Evolutionary conservation across 202 grass and related monocot genomes (phyloP), one percentile per base, ranked within the genome.

Genomic region (Zizania palustris): DNA sequence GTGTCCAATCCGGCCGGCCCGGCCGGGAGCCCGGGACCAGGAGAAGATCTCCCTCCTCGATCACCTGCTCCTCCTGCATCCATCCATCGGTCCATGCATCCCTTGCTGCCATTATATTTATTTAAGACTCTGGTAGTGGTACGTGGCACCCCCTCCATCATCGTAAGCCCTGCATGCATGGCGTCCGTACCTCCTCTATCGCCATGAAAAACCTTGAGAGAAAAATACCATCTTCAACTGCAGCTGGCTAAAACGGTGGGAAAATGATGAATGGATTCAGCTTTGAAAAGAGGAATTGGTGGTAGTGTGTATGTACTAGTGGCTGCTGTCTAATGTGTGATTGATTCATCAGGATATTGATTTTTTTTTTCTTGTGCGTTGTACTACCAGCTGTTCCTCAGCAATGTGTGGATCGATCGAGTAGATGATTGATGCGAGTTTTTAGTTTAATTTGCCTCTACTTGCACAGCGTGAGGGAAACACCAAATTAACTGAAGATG

Each of bases 381-480:
- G 35, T 20, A 9, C 51, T 5, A 72, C 54, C 67, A n/a, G 11
- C n/a, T 44, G 16, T 54, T 11, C 28, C 28, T 28, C 28, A 28
- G 28, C 28, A 28, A 28, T 28, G 28, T 0, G 28, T 28, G 28
- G 28, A 48, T 74, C 67, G 39, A 78, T 21, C 20, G 72, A 77
- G 67, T 72, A 20, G 33, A 75, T 62, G 61, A 88, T 66, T 76
- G 71, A 76, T 88, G 71, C 65, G 76, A 45, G 71, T 81, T 50
- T 84, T 88, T 51, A 28, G 28, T 28, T 28, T 28, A 75, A 58
- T 80, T 80, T 76, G 65, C 76, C 69, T 67, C 76, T 85, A 45
- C 38, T 85, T 81, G 72, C 72, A 85, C 82, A 81, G 72, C 76
- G 35, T 53, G n/a, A 67, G 65, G 50, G 69, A 42, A 77, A 61